Base-by-base conservation (phyloP, 305 asterid species). In the Fraxinus sp. region DNA sequence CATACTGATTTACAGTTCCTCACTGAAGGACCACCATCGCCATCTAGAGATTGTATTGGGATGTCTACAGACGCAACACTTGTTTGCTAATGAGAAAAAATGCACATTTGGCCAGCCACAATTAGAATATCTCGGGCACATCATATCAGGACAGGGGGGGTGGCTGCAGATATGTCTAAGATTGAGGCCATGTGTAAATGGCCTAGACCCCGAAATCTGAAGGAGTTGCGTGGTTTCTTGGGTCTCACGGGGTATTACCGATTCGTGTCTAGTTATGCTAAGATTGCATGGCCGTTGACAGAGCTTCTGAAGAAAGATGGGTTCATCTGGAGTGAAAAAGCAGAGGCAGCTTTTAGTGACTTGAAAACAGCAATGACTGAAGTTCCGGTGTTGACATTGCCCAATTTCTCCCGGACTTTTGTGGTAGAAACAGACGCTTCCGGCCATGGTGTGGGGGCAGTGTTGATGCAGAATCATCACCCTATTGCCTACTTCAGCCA, bases 61-160 rank as follows among this genome's bases (percentile, higher is more conserved):
- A 3, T 0, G 5, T 0, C n/a, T 55, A 5, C 3, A 4, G 9
- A 1, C 0, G 8, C 1, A 16, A 0, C 64, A 55, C 0, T 4
- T 16, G 2, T n/a, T 3, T 16, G 64, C 24, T 3, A 16, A 16
- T 16, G 1, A 5, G 0, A 55, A 49, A 3, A 55, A 55, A 4
- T 55, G 64, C 3, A 2, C n/a, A 0, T 55, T 55, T 0, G 64
- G 64, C 0, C 7, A 55, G 2, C 7, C 4, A n/a, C 4, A 3
- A 55, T 0, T 55, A 7, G 24, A 55, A 18, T 16, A 55, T 4
- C 8, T 7, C 0, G 41, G 41, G 41, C 10, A 55, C 5, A n/a
- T 55, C 9, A n/a, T 55, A 4, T 55, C 66, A 0, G n/a, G 0
- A 1, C 0, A 0, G 49, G 0, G 1, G 7, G 20, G 57, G 57